These are phyloP conservation scores for Domatiomyces catenatus DNA, from an alignment of 2,329 filamentous ascomycete species.

Conservation along the genomic window DNA sequence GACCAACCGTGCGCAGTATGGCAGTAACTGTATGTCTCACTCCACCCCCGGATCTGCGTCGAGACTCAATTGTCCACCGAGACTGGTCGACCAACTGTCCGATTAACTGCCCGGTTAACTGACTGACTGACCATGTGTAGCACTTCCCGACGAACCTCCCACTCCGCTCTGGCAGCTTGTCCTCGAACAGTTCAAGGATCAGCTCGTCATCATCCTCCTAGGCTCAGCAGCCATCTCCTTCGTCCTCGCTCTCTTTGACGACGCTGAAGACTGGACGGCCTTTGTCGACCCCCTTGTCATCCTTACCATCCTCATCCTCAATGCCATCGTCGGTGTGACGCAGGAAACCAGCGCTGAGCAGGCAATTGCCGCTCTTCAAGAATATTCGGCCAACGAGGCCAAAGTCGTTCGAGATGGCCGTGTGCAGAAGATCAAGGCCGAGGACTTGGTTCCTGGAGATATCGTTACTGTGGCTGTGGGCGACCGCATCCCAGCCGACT, in stretches of 20 bases:
- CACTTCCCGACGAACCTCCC: conserved; percentile 74
- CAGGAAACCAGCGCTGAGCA: conserved; percentile 98
- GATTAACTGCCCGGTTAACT: conserved; percentile 3
- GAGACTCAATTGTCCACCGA: not conserved
- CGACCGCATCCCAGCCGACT: conserved; percentile 88
- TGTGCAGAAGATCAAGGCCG: conserved; percentile 74
- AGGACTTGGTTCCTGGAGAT: conserved; percentile 90
- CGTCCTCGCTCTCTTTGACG: conserved; percentile 79
- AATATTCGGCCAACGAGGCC: conserved; percentile 97
- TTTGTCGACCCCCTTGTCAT: conserved; percentile 96
- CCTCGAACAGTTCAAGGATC: conserved; percentile 97
- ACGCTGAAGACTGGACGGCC: conserved; percentile 84
- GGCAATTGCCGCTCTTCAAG: conserved; percentile 91
- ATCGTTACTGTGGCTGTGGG: conserved; percentile 77
- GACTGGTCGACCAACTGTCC: conserved; percentile 2
- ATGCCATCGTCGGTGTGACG: conserved; percentile 91
- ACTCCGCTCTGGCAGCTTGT: conserved; percentile 94
- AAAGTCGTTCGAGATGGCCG: conserved; percentile 80
- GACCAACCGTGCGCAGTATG: conserved; percentile 33
- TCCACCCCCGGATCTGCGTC: not conserved
- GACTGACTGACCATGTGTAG: conserved; percentile 26
- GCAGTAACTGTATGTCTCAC: conserved; percentile 36
- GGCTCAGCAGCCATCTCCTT: conserved; percentile 90
- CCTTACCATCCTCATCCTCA: conserved; percentile 88
- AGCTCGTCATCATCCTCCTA: conserved; percentile 87